A percentile compares a stretch with the other conserved stretches of the same genome.
Conservation (phyloP, 345 rosid genomes). For the Corchorus olitorius region DNA sequence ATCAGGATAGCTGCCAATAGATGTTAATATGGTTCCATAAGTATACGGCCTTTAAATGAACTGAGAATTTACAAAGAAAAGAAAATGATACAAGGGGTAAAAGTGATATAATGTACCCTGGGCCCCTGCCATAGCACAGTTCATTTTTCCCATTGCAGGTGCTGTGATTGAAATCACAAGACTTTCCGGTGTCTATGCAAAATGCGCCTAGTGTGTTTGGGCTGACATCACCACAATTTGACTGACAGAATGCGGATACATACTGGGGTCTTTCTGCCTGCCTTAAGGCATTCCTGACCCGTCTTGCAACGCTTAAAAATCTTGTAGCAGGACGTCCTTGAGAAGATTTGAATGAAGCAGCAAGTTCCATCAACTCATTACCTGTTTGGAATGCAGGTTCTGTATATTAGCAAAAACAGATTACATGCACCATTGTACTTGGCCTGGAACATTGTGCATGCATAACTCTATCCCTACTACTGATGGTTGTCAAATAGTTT, state of each 20-base stretch:
- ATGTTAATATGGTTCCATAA: conserved; percentile 2
- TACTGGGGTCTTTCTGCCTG: conserved; percentile 57
- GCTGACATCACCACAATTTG: conserved; percentile 84
- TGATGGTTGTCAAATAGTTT: not conserved
- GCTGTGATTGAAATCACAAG: conserved; percentile 79
- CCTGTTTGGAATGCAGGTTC: conserved; percentile 35
- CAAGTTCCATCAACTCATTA: conserved; percentile 70
- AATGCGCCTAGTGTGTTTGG: conserved; percentile 66
- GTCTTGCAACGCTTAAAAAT: conserved; percentile 50
- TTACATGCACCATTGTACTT: conserved; percentile 1
- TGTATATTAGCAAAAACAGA: conserved; percentile 7
- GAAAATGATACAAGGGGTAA: conserved; percentile 21
- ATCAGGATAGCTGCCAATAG: conserved; percentile 58
- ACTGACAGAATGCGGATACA: conserved; percentile 77
- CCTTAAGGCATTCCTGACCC: conserved; percentile 65
- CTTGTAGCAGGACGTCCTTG: conserved; percentile 58
- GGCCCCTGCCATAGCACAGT: conserved; percentile 70
- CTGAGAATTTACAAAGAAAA: conserved; percentile 1
- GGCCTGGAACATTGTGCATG: not conserved
- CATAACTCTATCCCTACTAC: not conserved
- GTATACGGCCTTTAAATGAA: not conserved
- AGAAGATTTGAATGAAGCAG: conserved; percentile 60
- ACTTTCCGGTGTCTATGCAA: conserved; percentile 62
- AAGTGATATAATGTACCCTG: conserved; percentile 48
- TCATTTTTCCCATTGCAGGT: conserved; percentile 85